Conservation (phyloP, 345 rosid species). For the Gossypioides kirkii region DNA sequence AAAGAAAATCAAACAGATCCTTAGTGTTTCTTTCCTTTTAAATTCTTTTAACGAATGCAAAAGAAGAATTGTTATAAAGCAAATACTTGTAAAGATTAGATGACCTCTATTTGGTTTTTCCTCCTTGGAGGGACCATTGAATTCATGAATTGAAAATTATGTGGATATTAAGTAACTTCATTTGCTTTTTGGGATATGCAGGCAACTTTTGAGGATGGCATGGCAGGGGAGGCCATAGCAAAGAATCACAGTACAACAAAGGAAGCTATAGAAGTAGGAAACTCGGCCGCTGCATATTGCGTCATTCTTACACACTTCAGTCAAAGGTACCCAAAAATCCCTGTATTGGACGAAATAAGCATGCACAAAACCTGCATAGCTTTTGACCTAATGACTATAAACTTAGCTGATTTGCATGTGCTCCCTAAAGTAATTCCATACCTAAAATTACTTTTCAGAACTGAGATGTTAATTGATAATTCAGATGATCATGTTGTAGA, state of each 20-base stretch:
- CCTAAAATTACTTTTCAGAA: conserved; percentile 69
- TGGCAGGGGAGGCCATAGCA: conserved; percentile 84
- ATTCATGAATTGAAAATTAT: neutral
- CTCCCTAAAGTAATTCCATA: conserved; percentile 76
- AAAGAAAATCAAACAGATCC: too few species aligned
- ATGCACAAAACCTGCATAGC: conserved; percentile 93
- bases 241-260: conserved; percentile 93
- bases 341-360: conserved; percentile 61
- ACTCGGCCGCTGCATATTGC: conserved; percentile 56
- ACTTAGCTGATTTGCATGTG: conserved; percentile 70
- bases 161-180: neutral
- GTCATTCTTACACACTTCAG: conserved; percentile 94
- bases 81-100: too few species aligned
- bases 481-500: conserved; percentile 36
- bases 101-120: too few species aligned
- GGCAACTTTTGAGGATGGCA: conserved; percentile 91
- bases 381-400: conserved; percentile 87
- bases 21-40: too few species aligned
- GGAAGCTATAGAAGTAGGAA: conserved; percentile 82
- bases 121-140: neutral
- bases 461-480: conserved; percentile 62
- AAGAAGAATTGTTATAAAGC: too few species aligned
- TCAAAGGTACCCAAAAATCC: conserved; percentile 90
- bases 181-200: conserved; percentile 21
- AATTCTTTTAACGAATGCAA: too few species aligned